Evolutionary conservation across 2,329 filamentous ascomycete genomes (phyloP).

Genomic region (Penicillium hordei): DNA sequence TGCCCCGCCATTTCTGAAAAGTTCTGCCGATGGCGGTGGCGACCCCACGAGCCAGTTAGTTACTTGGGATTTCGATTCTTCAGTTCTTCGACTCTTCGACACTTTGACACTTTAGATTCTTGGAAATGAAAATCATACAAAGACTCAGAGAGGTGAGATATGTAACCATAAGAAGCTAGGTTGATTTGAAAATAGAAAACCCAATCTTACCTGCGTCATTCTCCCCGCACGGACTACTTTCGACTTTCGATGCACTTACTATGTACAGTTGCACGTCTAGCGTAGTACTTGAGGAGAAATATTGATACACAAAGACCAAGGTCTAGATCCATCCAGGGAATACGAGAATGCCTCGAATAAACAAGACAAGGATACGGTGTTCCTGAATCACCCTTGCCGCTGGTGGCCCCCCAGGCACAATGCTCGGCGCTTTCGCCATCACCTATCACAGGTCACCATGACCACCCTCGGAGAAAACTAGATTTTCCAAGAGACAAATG

Average conservation of each 20-base stretch:
- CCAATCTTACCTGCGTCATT: neutral
- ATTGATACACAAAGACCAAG: conserved; percentile 1
- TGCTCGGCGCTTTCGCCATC: conserved; percentile 21
- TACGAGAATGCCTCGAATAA: conserved; percentile 3
- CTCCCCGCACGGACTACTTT: neutral
- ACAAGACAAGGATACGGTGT: neutral
- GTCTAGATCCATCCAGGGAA: neutral
- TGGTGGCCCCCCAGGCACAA: conserved; percentile 7
- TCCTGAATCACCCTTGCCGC: conserved; percentile 11
- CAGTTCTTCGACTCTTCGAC: neutral
- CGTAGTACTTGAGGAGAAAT: neutral
- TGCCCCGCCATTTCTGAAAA: conserved; percentile 32
- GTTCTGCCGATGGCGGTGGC: conserved; percentile 28
- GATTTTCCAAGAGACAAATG: conserved; percentile 9
- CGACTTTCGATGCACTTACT: neutral
- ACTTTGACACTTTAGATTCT: neutral
- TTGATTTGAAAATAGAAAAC: neutral
- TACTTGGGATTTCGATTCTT: too few relatives aligned
- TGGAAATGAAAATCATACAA: neutral
- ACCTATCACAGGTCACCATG: conserved; percentile 18
- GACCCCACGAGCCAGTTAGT: conserved; percentile 1
- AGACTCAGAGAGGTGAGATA: neutral
- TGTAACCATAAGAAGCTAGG: neutral
- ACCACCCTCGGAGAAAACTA: neutral
- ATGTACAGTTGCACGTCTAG: neutral